phyloP scores from a whole-genome alignment of 2,329 filamentous ascomycete genomes.

The Dendryphion nanum region DNA sequence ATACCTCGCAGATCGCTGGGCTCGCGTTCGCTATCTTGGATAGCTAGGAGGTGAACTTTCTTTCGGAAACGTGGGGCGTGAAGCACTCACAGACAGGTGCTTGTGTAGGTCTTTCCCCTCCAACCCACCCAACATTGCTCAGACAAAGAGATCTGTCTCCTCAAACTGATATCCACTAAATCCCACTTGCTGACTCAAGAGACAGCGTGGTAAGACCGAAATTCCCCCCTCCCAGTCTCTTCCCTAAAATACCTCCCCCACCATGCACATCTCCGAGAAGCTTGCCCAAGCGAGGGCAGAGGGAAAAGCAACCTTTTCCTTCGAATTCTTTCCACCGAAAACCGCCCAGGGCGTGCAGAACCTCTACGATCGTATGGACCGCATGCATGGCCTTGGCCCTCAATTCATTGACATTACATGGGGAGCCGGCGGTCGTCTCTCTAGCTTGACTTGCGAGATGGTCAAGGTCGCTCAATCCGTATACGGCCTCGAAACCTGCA shows the following conservation, averaged over 20 bases:
- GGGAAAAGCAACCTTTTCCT: conserved; percentile 87
- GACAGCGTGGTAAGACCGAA: too few species aligned
- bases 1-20: conserved; percentile 52
- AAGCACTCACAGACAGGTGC: too few species aligned
- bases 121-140: too few species aligned
- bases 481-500: conserved; percentile 95
- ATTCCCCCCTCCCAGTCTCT: too few species aligned
- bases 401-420: conserved; percentile 98
- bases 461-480: conserved; percentile 92
- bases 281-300: conserved; percentile 76
- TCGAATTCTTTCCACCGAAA: conserved; percentile 99
- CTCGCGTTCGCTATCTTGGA: conserved; percentile 46
- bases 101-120: too few species aligned
- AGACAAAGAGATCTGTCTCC: too few species aligned
- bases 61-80: conserved; percentile 11
- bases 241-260: conserved; percentile 34
- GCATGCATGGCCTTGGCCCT: conserved; percentile 92
- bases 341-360: conserved; percentile 98
- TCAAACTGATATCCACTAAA: too few species aligned
- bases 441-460: conserved; percentile 95
- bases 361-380: conserved; percentile 98
- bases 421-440: conserved; percentile 90
- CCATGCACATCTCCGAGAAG: conserved; percentile 95
- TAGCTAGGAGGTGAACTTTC: conserved; percentile 22
- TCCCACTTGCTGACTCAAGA: too few species aligned